Base-by-base conservation (phyloP, 345 rosid species). In the Camelina hispida region DNA sequence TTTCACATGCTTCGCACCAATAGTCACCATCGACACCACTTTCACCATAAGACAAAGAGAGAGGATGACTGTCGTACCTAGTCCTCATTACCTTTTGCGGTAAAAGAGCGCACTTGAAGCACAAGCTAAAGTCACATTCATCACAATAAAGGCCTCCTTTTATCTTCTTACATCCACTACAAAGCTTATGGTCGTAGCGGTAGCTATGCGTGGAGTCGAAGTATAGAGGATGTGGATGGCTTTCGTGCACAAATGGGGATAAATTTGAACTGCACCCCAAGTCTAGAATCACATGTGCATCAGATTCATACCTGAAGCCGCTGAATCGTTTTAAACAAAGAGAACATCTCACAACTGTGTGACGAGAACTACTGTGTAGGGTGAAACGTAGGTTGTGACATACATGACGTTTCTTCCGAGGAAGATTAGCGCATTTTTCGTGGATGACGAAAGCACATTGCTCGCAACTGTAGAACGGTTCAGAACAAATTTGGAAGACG, bases 1-100 rank as follows among this genome's bases (percentile, higher is more conserved):
- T 38, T 68, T 75, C 79, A 42, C 74, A 44, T 14, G 59, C 54
- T 2, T 73, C 63, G 2, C 77, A 73, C 70, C 76, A 62, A 40
- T 50, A 71, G 3, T 38, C 20, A 0, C 15, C 44, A 40, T 42
- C 11, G 7, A 42, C 52, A 28, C 0, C 63, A 30, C 70, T n/a
- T n/a, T n/a, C 71, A 20, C 22, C 22, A 4, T 1, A 53, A 48
- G 23, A 30, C 16, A 73, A 20, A 11, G 10, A 42, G 5, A 64
- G 70, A 28, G 64, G 77, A 30, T 73, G 77, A 15, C 42, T 37
- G 0, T 73, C 71, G 4, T 54, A 44, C 46, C 63, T 54, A 0
- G 30, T 4, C 1, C 16, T 53, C 60, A 68, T 32, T 5, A 32
- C 0, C 1, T 32, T 32, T 4, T 32, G 34, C 6, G 50, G 50